Percentiles rank a stretch among this genome's conserved stretches.
These are phyloP conservation scores for Iris macrosiphon DNA, from an alignment of 106 monocot genomes.

Conservation along the genomic window DNA sequence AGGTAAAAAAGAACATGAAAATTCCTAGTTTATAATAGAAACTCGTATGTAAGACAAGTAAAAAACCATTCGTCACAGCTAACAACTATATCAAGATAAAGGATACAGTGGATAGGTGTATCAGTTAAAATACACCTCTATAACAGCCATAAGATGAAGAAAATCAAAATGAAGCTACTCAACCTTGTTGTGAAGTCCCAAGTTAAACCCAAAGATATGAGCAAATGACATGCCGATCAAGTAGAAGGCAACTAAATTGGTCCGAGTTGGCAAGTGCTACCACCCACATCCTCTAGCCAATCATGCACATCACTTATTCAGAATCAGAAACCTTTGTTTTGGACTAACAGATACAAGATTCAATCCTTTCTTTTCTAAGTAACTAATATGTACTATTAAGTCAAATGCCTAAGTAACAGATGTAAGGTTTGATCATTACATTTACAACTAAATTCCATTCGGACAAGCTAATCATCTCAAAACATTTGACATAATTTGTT, in stretches of 20 bases:
- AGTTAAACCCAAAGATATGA: slow-evolving; percentile 49
- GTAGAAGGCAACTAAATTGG: slow-evolving; percentile 70
- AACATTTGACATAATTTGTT: too few relatives aligned
- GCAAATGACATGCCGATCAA: slow-evolving; percentile 63
- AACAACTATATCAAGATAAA: slow-evolving; percentile 15
- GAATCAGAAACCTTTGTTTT: neutral
- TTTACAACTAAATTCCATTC: too few relatives aligned
- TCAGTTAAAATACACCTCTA: too few relatives aligned
- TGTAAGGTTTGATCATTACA: too few relatives aligned
- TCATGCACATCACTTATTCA: slow-evolving; percentile 17
- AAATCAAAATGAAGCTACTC: neutral
- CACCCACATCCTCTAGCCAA: slow-evolving; percentile 92
- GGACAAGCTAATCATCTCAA: too few relatives aligned
- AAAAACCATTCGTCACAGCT: too few relatives aligned
- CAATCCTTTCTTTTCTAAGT: too few relatives aligned
- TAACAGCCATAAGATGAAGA: too few relatives aligned
- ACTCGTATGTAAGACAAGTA: neutral
- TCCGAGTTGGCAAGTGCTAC: slow-evolving; percentile 85
- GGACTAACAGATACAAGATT: too few relatives aligned
- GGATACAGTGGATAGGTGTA: slow-evolving; percentile 73
- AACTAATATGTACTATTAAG: too few relatives aligned
- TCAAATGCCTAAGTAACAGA: too few relatives aligned
- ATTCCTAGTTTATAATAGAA: neutral
- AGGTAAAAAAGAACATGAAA: neutral
- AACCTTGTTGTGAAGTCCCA: slow-evolving; percentile 48